Conservation (phyloP, 2,329 filamentous ascomycete species). For the Phialophora macrospora region DNA sequence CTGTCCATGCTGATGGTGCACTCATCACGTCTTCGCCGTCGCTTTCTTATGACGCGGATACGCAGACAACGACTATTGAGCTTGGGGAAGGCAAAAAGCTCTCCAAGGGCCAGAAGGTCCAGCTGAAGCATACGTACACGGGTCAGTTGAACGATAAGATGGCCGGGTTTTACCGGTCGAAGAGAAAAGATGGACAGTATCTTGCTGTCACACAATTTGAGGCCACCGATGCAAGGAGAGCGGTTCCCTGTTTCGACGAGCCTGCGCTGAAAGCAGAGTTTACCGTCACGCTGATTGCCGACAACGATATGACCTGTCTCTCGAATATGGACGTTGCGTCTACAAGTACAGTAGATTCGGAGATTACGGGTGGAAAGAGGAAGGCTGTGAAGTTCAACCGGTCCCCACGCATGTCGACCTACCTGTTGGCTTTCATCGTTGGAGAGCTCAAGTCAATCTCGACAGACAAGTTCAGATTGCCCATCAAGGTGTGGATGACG, state of each 20-base stretch:
- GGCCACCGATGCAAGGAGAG: slow-evolving; percentile 87
- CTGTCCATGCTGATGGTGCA: slow-evolving; percentile 66
- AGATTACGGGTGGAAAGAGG: slow-evolving; percentile 66
- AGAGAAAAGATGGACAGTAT: slow-evolving; percentile 77
- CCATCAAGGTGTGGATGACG: slow-evolving; percentile 91
- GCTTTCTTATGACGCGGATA: slow-evolving; percentile 75
- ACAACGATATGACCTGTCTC: slow-evolving; percentile 86
- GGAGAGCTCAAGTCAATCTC: slow-evolving; percentile 94
- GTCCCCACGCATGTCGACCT: slow-evolving; percentile 93
- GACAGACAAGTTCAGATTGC: slow-evolving; percentile 86
- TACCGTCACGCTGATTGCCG: slow-evolving; percentile 86
- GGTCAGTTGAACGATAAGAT: slow-evolving; percentile 89
- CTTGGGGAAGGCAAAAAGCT: slow-evolving; percentile 77
- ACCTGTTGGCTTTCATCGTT: slow-evolving; percentile 90
- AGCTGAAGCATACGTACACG: slow-evolving; percentile 76
- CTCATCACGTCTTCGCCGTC: slow-evolving; percentile 66
- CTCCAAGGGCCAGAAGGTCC: slow-evolving; percentile 74
- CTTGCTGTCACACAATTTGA: slow-evolving; percentile 96
- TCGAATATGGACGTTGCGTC: slow-evolving; percentile 95
- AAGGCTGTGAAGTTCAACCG: slow-evolving; percentile 92
- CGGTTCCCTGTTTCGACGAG: slow-evolving; percentile 97
- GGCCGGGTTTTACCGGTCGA: slow-evolving; percentile 97
- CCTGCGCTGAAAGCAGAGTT: slow-evolving; percentile 92
- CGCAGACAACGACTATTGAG: slow-evolving; percentile 79
- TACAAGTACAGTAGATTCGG: slow-evolving; percentile 73